Conservation (phyloP, 345 rosid genomes). For the Trapa incisa region DNA sequence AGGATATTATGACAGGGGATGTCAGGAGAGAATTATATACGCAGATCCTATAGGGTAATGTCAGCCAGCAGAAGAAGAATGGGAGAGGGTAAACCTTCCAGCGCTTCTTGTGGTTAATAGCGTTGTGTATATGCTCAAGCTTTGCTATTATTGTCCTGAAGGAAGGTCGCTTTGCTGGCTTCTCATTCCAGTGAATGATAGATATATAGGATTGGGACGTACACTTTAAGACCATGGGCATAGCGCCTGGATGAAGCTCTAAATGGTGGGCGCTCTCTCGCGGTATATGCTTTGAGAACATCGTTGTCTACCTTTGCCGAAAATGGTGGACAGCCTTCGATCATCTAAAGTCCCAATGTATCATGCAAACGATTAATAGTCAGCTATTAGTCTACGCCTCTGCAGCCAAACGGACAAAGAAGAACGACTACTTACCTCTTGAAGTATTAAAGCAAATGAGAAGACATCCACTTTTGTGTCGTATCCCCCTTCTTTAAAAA, state of each 20-base stretch:
- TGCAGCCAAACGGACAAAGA: neutral
- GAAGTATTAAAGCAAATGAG: conserved; percentile 82
- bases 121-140: conserved; percentile 45
- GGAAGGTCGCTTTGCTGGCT: conserved; percentile 65
- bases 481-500: conserved; percentile 50
- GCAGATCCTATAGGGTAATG: no score
- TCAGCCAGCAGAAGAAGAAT: neutral
- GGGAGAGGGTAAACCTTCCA: conserved; percentile 54
- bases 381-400: no score
- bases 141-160: conserved; percentile 56
- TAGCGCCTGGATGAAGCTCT: conserved; percentile 62
- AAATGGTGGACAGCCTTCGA: conserved; percentile 77
- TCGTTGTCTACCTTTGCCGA: conserved; percentile 47
- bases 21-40: no score
- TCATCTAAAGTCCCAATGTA: conserved; percentile 38
- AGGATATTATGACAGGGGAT: no score
- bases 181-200: conserved; percentile 39
- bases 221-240: conserved; percentile 80
- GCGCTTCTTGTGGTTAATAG: conserved; percentile 44
- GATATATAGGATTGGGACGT: conserved; percentile 10
- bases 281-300: conserved; percentile 43
- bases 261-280: conserved; percentile 46
- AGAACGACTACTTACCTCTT: conserved; percentile 42
- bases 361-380: neutral
- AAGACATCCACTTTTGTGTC: conserved; percentile 93